phyloP scores from a whole-genome alignment of 78 protist species.

The Acrasis kona region DNA sequence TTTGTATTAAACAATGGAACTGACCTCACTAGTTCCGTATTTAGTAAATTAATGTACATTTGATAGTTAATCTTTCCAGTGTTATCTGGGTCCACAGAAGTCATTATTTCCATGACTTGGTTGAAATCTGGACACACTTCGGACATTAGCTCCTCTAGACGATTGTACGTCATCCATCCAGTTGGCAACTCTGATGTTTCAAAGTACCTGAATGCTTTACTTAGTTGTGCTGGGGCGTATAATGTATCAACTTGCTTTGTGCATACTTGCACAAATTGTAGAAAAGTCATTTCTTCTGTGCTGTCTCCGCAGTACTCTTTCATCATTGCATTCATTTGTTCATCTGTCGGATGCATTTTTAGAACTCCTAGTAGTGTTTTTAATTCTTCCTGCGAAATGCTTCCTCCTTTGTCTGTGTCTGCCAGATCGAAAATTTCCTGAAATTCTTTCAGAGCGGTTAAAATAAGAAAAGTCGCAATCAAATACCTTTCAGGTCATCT shows the following conservation, averaged over 20 bases:
- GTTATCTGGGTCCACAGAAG: too few relatives aligned
- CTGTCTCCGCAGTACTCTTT: slow-evolving; percentile 40
- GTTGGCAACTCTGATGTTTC: too few relatives aligned
- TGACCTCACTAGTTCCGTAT: too few relatives aligned
- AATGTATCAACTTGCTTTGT: slow-evolving; percentile 13
- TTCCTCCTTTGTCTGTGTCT: slow-evolving; percentile 47
- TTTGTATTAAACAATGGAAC: too few relatives aligned
- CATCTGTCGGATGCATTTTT: slow-evolving; percentile 36
- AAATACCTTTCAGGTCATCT: too few relatives aligned
- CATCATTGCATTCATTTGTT: slow-evolving; percentile 48
- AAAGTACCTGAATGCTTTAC: slow-evolving; percentile 10
- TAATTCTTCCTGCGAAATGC: slow-evolving; percentile 34
- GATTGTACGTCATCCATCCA: too few relatives aligned
- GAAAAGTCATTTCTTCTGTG: slow-evolving; percentile 45
- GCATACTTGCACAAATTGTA: slow-evolving; percentile 20
- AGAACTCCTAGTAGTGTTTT: slow-evolving; percentile 37
- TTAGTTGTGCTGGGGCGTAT: slow-evolving; percentile 23
- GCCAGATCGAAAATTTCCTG: slow-evolving; percentile 48
- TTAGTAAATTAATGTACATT: too few relatives aligned
- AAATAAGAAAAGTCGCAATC: too few relatives aligned
- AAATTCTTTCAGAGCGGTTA: slow-evolving; percentile 42
- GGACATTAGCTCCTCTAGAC: too few relatives aligned
- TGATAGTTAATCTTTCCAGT: too few relatives aligned
- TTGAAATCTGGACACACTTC: too few relatives aligned
- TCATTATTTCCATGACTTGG: too few relatives aligned